Evolutionary conservation across 176 grass and related monocot species (phyloP).

Genomic region (Phyllostachys edulis): DNA sequence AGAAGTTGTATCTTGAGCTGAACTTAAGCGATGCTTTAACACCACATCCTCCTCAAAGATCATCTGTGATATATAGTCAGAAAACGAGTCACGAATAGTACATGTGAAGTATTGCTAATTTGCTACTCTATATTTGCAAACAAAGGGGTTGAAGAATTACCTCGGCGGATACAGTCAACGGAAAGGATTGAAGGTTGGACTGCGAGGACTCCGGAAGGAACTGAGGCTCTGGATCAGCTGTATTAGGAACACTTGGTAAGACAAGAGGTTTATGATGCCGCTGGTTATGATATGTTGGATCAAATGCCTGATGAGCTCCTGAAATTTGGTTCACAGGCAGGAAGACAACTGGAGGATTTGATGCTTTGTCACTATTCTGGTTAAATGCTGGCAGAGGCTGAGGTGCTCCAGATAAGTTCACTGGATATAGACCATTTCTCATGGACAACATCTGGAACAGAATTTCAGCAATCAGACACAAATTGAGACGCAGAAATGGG

Average conservation of each 20-base stretch:
- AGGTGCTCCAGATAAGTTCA: constrained; percentile 51
- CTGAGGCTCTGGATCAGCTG: constrained; percentile 22
- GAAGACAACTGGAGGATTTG: constrained; percentile 23
- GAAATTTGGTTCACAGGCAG: constrained; percentile 40
- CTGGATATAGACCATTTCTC: constrained; percentile 74
- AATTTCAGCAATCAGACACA: not conserved
- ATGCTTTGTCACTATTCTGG: constrained; percentile 30
- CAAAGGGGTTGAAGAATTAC: constrained; percentile 30
- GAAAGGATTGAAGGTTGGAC: constrained; percentile 41
- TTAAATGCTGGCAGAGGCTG: constrained; percentile 41
- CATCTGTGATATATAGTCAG: constrained; percentile 32
- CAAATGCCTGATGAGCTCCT: constrained; percentile 29
- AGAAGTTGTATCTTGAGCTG: constrained; percentile 37
- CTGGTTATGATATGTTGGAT: constrained; percentile 26
- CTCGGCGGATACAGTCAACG: constrained; percentile 44
- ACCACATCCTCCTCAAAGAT: constrained; percentile 57
- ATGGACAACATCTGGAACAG: constrained; percentile 68
- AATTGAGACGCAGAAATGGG: not conserved
- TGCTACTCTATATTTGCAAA: not conserved
- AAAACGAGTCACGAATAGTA: not conserved
- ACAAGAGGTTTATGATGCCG: constrained; percentile 30
- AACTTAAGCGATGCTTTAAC: constrained; percentile 39
- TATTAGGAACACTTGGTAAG: constrained; percentile 35
- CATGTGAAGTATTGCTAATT: not conserved
- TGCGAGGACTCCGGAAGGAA: constrained; percentile 41